Percentiles rank a stretch among this genome's conserved stretches.
Evolutionary conservation across 495 filamentous ascomycete genomes (phyloP).

Genomic region (Penicillium mononematosum): DNA sequence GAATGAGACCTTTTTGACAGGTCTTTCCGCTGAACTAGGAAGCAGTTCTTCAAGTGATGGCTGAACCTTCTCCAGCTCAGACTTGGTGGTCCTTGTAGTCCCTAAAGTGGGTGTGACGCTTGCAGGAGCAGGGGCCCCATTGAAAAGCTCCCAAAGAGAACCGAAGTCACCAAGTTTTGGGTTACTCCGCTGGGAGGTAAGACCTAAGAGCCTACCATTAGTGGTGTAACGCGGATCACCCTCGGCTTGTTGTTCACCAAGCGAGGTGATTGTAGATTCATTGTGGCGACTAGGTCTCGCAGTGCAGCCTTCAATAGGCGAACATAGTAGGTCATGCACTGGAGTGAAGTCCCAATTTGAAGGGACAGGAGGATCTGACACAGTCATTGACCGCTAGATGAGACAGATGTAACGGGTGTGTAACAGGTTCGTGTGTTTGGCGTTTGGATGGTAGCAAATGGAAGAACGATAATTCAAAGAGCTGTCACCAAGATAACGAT

Average conservation of each 20-base stretch:
- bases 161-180: conserved; percentile 40
- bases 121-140: conserved; percentile 10
- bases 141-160: conserved; percentile 38
- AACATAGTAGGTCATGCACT: conserved; percentile 49
- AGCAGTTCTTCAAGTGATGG: conserved; percentile 2
- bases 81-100: conserved; percentile 1
- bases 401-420: not conserved
- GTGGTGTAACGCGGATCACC: conserved; percentile 6
- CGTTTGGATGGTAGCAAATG: not conserved
- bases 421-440: not conserved
- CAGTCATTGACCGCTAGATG: conserved; percentile 22
- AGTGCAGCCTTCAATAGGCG: conserved; percentile 30
- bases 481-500: not conserved
- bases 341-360: conserved; percentile 50
- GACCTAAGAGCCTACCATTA: not conserved
- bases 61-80: not conserved
- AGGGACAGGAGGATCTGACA: conserved; percentile 18
- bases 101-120: conserved; percentile 1
- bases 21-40: conserved; percentile 25
- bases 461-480: not conserved
- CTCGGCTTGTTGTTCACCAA: conserved; percentile 8
- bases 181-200: conserved; percentile 11
- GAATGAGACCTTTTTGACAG: conserved; percentile 1
- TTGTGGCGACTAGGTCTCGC: conserved; percentile 14
- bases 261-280: conserved; percentile 5